Percentiles rank a stretch among this genome's conserved stretches.
Conservation (phyloP, 441 rosid species). For the Gossypium davidsonii region DNA sequence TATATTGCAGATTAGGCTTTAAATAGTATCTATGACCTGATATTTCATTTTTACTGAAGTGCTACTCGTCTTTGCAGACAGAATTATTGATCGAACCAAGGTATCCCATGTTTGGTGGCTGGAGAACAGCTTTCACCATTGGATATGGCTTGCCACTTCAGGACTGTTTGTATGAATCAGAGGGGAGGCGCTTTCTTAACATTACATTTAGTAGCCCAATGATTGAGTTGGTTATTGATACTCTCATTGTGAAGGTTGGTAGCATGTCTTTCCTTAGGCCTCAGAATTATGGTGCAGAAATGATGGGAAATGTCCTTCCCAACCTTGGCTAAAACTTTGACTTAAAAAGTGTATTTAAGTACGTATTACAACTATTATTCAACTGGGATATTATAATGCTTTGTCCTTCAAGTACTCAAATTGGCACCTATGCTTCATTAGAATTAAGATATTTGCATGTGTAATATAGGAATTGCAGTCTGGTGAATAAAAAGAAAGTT, state of each 20-base stretch:
- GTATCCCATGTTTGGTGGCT: slow-evolving; percentile 94
- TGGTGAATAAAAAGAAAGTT: neutral
- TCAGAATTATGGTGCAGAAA: neutral
- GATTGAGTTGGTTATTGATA: slow-evolving; percentile 62
- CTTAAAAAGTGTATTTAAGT: neutral
- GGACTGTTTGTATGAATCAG: slow-evolving; percentile 68
- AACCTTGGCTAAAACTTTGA: neutral
- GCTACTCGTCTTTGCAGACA: slow-evolving; percentile 51
- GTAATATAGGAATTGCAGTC: neutral
- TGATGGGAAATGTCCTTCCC: neutral
- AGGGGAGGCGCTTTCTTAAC: slow-evolving; percentile 68
- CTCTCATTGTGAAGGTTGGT: slow-evolving; percentile 72
- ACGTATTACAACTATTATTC: neutral
- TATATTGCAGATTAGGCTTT: slow-evolving; percentile 9
- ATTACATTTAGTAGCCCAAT: slow-evolving; percentile 72
- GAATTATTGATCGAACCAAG: slow-evolving; percentile 83
- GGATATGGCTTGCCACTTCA: slow-evolving; percentile 87
- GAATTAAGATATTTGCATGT: neutral
- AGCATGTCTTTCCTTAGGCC: neutral
- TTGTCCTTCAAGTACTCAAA: neutral
- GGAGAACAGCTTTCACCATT: slow-evolving; percentile 91
- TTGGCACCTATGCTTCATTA: neutral
- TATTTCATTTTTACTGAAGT: slow-evolving; percentile 22
- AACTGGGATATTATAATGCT: neutral
- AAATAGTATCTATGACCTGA: neutral